Conservation (phyloP, 2,329 filamentous ascomycete species). For the Nemania diffusa region DNA sequence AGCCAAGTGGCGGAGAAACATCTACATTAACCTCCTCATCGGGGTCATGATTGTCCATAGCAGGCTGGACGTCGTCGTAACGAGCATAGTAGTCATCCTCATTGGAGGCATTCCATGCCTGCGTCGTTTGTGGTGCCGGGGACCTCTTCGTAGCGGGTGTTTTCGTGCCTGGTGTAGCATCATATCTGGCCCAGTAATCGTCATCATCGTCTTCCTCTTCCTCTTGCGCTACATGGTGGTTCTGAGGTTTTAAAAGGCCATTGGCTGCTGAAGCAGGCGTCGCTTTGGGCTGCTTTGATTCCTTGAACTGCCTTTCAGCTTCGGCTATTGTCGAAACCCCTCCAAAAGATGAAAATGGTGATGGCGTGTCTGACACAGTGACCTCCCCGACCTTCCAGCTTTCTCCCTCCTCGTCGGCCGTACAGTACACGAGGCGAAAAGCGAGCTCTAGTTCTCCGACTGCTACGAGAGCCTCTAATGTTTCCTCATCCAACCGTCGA, state of each 20-base stretch:
- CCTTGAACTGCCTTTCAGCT: constrained; percentile 67
- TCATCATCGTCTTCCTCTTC: constrained; percentile 73
- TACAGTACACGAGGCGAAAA: constrained; percentile 76
- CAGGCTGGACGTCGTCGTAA: constrained; percentile 82
- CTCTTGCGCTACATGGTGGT: constrained; percentile 14
- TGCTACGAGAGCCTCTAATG: constrained; percentile 73
- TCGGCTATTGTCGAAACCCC: constrained; percentile 64
- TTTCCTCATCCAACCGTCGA: constrained; percentile 78
- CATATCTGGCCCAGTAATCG: constrained; percentile 83
- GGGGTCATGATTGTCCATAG: constrained; percentile 84
- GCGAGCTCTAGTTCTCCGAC: constrained; percentile 70
- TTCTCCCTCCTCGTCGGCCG: constrained; percentile 70
- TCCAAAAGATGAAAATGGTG: constrained; percentile 65
- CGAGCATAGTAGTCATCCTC: constrained; percentile 81
- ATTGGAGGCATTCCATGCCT: constrained; percentile 52
- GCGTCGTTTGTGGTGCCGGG: constrained; percentile 63
- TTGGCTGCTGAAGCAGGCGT: constrained; percentile 26
- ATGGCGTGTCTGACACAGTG: constrained; percentile 65
- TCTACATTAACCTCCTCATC: constrained; percentile 67
- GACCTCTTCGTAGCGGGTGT: constrained; percentile 72
- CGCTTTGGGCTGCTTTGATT: constrained; percentile 46
- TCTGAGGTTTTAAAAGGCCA: constrained; percentile 31
- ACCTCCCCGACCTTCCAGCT: constrained; percentile 81
- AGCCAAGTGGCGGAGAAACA: constrained; percentile 52
- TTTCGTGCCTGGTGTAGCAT: constrained; percentile 71